Evolutionary conservation across 2,329 filamentous ascomycete species (phyloP), one percentile per base, ranked within the genome.

Genomic region (Aureobasidium melanogenum): DNA sequence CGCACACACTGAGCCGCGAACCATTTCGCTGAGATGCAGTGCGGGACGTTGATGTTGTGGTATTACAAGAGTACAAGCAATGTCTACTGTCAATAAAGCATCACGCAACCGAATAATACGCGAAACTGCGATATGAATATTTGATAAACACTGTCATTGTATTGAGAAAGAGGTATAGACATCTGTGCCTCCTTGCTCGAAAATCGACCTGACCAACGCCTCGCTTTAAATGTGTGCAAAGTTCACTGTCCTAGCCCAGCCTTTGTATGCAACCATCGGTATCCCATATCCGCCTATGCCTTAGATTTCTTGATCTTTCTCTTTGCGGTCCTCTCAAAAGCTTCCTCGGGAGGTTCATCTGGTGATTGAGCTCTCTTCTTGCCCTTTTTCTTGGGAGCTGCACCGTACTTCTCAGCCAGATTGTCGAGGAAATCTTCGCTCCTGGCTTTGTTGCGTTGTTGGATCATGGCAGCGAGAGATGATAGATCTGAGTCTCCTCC

Each of bases 321-420:
- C 66, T 73, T 73, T 19, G 74, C 68, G 51, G 73, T 75, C 68
- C 71, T 75, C 62, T 75, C 75, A 67, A 86, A 86, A 15, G 81
- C 80, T 63, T 88, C 86, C 67, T 91, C 87, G 0, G 83, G 78
- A 28, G 82, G 83, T 69, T 84, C 82, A 57, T 82, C 80, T 66
- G 68, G 72, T 0, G 69, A 72, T 28, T 74, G 76, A 15, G 54
- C 58, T 24, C 61, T 55, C 69, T 81, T 77, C 67, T 73, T 84
- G 30, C 66, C 78, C 60, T 72, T 68, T 50, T 69, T 70, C 47
- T 69, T 70, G 12, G 58, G 28, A 73, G 67, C 64, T 65, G 79
- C 80, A 0, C 71, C 76, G 68, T 95, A 95, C 75, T 93, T 95
- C 52, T 86, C 88, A 62, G 89, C 89, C 54, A 96, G 74, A 54